These are phyloP conservation scores for Teratosphaeria viscida DNA, from an alignment of 2,329 filamentous ascomycete genomes.

Conservation along the genomic window DNA sequence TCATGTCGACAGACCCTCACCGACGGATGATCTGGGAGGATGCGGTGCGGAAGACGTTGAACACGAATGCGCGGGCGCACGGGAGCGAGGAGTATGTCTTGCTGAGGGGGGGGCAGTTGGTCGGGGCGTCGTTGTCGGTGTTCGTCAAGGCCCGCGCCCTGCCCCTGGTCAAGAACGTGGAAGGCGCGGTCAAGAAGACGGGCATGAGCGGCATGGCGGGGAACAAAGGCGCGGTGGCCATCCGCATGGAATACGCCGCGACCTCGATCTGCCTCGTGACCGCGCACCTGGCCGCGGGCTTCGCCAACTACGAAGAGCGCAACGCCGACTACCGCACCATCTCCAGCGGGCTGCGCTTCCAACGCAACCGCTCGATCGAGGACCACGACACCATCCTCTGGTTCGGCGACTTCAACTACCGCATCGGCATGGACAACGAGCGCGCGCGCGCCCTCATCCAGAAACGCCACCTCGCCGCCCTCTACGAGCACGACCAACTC, in stretches of 20 bases:
- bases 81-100: slow-evolving; percentile 76
- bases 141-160: slow-evolving; percentile 76
- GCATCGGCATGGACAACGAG: slow-evolving; percentile 75
- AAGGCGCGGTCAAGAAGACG: slow-evolving; percentile 88
- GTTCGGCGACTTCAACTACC: slow-evolving; percentile 97
- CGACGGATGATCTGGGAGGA: slow-evolving; percentile 78
- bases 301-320: slow-evolving; percentile 91
- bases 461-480: slow-evolving; percentile 58
- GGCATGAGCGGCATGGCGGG: slow-evolving; percentile 95
- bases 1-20: slow-evolving; percentile 94
- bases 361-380: slow-evolving; percentile 80
- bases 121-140: slow-evolving; percentile 84
- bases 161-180: slow-evolving; percentile 84
- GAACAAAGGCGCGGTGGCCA: slow-evolving; percentile 95
- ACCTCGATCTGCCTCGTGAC: slow-evolving; percentile 93
- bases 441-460: slow-evolving; percentile 65
- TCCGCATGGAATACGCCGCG: slow-evolving; percentile 87
- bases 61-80: slow-evolving; percentile 53
- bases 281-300: slow-evolving; percentile 89
- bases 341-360: slow-evolving; percentile 76
- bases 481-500: slow-evolving; percentile 91
- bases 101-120: slow-evolving; percentile 82
- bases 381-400: slow-evolving; percentile 88
- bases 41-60: slow-evolving; percentile 67
- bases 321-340: slow-evolving; percentile 91